Base-by-base conservation (phyloP, 169 alveolate species). In the Cryptosporidium canis region DNA sequence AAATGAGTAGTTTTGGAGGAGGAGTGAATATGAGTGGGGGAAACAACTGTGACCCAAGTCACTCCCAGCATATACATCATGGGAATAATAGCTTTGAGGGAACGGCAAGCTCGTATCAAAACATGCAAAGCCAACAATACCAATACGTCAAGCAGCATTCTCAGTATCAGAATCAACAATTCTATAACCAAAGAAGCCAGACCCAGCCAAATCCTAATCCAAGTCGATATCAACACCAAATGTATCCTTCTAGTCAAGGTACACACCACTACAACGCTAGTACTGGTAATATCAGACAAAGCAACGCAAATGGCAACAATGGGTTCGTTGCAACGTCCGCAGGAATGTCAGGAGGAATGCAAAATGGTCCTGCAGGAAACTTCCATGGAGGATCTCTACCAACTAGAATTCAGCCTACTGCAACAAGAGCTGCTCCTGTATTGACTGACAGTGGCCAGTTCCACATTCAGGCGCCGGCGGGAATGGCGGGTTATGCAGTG, bases 221-320 rank as follows among this genome's bases (percentile, higher is more conserved):
- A 37, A 35, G 12, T 16, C 51, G 18, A 66, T 66, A 35, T 16
- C 82, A 66, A 18, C 47, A 31, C 56, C 93, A 41, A 33, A 47
- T 33, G 29, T 65, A 65, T 27, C 56, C 45, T 58, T 1, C 16
- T 18, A 64, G 16, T 33, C 85, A 51, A 31, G 66, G 29, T 39
- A 16, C 5, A 11, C 9, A 29, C 11, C 71, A 35, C 24, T 56
- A 29, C 31, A 63, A 16, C 16, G 18, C 47, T 14, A 39, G 2
- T 18, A 65, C 27, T 39, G 56, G 14, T 14, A 67, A 72, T 51
- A 18, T 45, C 45, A 31, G 47, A 27, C 48, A 65, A 48, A 24
- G 33, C 41, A 48, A 12, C 27, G 18, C 56, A 7, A 55, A 24
- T 66, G 27, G 83, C 48, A 24, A 82, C 61, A 66, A 24, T 65